phyloP scores from a whole-genome alignment of 495 filamentous ascomycete species.

The Lasiosphaeria ovina region DNA sequence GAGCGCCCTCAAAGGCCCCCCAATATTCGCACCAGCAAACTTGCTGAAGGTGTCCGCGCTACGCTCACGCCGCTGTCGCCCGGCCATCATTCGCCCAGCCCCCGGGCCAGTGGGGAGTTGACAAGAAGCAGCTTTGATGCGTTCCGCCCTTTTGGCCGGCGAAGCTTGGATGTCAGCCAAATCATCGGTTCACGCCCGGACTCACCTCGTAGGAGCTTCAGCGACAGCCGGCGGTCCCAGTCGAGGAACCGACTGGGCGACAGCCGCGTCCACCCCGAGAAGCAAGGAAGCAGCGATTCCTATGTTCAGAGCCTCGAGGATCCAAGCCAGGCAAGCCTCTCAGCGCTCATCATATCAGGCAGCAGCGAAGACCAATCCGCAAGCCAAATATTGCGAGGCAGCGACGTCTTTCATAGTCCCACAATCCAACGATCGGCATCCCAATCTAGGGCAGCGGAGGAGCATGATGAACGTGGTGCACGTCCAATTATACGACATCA shows the following conservation, averaged over 20 bases:
- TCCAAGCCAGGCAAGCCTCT: constrained; percentile 54
- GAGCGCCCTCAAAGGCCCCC: constrained; percentile 11
- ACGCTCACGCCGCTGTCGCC: constrained; percentile 59
- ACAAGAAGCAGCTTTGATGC: constrained; percentile 41
- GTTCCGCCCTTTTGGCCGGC: constrained; percentile 43
- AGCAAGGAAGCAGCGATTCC: constrained; percentile 71
- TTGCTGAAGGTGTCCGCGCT: constrained; percentile 62
- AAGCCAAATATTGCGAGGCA: constrained; percentile 83
- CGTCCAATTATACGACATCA: constrained; percentile 12
- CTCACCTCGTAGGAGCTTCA: constrained; percentile 56
- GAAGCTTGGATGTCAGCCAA: constrained; percentile 51
- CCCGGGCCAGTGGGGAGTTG: constrained; percentile 45
- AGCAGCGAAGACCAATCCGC: constrained; percentile 79
- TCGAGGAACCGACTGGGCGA: constrained; percentile 40
- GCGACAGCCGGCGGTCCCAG: constrained; percentile 50
- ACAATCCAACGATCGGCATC: constrained; percentile 56
- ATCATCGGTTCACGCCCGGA: constrained; percentile 32
- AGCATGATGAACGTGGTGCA: constrained; percentile 12
- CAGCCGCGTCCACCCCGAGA: constrained; percentile 45
- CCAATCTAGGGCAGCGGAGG: constrained; percentile 26
- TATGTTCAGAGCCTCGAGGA: constrained; percentile 72
- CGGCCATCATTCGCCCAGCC: constrained; percentile 36
- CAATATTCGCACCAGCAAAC: constrained; percentile 41
- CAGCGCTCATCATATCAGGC: constrained; percentile 65
- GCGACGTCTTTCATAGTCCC: constrained; percentile 87